These are phyloP conservation scores for Epichloe bromicola DNA, from an alignment of 2,329 filamentous ascomycete species.

Conservation along the genomic window DNA sequence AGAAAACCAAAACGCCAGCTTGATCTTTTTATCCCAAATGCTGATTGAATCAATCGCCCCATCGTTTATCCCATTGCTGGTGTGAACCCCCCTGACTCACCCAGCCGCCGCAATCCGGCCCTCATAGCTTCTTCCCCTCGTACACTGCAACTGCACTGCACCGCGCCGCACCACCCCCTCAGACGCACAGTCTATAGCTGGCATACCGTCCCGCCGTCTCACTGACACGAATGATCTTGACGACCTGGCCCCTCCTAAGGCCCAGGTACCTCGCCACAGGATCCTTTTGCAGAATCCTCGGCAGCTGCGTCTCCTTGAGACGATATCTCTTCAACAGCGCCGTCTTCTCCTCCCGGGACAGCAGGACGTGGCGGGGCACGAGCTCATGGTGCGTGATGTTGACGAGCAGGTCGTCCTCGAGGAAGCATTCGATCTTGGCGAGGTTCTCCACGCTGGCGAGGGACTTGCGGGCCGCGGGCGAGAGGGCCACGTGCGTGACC, in stretches of 20 bases:
- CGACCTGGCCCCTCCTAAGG: conserved; percentile 80
- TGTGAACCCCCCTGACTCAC: not conserved
- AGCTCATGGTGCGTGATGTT: conserved; percentile 98
- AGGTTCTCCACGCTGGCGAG: conserved; percentile 63
- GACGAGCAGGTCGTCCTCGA: conserved; percentile 88
- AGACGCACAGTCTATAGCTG: conserved; percentile 69
- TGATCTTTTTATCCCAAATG: conserved; percentile 1
- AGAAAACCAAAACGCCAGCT: conserved; percentile 6
- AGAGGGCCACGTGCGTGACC: conserved; percentile 71
- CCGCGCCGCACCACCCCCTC: not conserved
- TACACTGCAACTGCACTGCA: too few species aligned
- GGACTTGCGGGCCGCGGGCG: conserved; percentile 75
- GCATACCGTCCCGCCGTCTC: conserved; percentile 95
- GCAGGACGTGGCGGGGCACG: conserved; percentile 82
- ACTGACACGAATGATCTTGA: conserved; percentile 93
- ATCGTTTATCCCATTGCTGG: not conserved
- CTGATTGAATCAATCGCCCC: not conserved
- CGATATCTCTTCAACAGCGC: conserved; percentile 80
- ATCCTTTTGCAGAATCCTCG: conserved; percentile 80
- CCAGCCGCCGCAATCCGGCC: not conserved
- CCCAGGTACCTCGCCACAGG: conserved; percentile 89
- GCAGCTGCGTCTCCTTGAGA: conserved; percentile 93
- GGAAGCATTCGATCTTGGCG: conserved; percentile 84
- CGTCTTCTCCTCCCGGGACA: conserved; percentile 81
- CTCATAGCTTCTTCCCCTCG: too few species aligned